A percentile compares a stretch with the other conserved stretches of the same genome.
phyloP scores from a whole-genome alignment of 768 basidiomycete species.

The Russula dissimulans region DNA sequence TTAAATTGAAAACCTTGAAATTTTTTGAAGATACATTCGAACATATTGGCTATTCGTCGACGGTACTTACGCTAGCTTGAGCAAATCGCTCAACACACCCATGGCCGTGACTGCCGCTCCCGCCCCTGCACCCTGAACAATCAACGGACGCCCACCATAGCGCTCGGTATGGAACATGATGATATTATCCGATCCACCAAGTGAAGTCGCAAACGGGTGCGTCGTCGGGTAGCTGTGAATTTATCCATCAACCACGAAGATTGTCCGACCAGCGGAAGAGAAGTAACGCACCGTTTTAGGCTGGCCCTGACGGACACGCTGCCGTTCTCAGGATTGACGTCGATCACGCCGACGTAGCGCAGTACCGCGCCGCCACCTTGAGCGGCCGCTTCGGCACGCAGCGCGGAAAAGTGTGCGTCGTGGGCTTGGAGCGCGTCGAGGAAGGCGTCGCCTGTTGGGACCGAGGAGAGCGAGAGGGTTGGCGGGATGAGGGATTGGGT shows the following conservation, averaged over 20 bases:
- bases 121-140: slow-evolving; percentile 93
- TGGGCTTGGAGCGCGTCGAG: slow-evolving; percentile 69
- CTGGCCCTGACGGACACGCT: slow-evolving; percentile 61
- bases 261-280: neutral
- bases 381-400: slow-evolving; percentile 67
- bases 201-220: slow-evolving; percentile 92
- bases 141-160: slow-evolving; percentile 80
- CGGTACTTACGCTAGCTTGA: slow-evolving; percentile 37
- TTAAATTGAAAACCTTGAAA: neutral
- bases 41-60: too few relatives aligned
- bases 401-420: slow-evolving; percentile 66
- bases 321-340: slow-evolving; percentile 62
- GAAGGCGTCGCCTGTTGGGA: slow-evolving; percentile 70
- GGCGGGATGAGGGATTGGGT: slow-evolving; percentile 82
- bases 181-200: slow-evolving; percentile 96
- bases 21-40: neutral
- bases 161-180: slow-evolving; percentile 94
- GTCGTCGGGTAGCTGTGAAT: slow-evolving; percentile 65
- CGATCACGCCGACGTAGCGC: slow-evolving; percentile 90
- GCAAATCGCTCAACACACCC: slow-evolving; percentile 86
- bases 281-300: slow-evolving; percentile 66
- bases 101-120: slow-evolving; percentile 98
- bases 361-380: slow-evolving; percentile 51
- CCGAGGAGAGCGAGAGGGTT: slow-evolving; percentile 48
- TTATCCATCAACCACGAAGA: neutral